Evolutionary conservation across 768 basidiomycete species (phyloP).

Genomic region (Amanita phalloides): DNA sequence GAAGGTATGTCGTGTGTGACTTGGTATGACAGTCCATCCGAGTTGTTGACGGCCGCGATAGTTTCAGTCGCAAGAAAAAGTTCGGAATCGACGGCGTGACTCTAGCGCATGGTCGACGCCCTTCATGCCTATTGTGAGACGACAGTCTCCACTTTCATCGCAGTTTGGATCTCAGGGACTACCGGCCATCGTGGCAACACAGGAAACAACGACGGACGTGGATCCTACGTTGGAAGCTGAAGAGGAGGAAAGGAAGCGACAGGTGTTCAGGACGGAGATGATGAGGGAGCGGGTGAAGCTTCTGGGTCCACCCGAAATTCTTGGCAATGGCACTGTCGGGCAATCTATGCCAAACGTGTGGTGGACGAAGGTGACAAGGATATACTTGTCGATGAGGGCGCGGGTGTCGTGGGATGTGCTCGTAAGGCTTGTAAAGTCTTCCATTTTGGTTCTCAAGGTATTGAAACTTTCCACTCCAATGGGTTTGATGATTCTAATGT

Average conservation of each 20-base stretch:
- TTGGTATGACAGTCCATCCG: neutral
- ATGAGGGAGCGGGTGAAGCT: constrained; percentile 5
- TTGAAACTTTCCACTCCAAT: neutral
- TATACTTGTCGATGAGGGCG: neutral
- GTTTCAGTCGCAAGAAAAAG: neutral
- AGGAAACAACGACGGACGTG: neutral
- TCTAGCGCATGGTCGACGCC: neutral
- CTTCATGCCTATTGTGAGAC: neutral
- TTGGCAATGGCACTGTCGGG: neutral
- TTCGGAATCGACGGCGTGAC: neutral
- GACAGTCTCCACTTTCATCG: neutral
- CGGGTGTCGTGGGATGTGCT: constrained; percentile 3
- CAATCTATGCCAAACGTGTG: constrained; percentile 3
- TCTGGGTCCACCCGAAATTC: constrained; percentile 1
- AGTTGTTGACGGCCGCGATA: neutral
- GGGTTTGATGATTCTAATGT: neutral
- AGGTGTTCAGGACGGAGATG: neutral
- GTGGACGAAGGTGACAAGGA: neutral
- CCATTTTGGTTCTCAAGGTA: constrained; percentile 19
- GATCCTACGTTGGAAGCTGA: neutral
- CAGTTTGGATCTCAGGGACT: neutral
- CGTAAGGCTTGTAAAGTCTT: constrained; percentile 15
- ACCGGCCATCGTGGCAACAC: neutral
- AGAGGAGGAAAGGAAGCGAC: neutral
- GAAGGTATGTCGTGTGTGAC: constrained; percentile 39